Evolutionary conservation across 129 eudicot species (phyloP).

Genomic region (Calendula officinalis): DNA sequence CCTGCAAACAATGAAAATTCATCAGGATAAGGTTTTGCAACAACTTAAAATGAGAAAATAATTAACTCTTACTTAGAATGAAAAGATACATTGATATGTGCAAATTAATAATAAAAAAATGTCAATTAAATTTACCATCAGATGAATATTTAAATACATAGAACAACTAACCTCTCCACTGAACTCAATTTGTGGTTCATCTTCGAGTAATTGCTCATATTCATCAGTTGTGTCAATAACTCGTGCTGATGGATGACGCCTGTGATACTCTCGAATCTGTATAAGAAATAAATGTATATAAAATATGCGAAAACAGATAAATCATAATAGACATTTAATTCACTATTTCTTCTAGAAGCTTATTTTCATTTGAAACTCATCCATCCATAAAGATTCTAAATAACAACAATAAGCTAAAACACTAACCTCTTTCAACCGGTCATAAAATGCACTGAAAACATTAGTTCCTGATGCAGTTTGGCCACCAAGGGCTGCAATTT

Average conservation of each 20-base stretch:
- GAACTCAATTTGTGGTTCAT: constrained; percentile 86
- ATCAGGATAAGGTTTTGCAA: background rate
- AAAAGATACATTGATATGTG: no score
- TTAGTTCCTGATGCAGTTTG: constrained; percentile 75
- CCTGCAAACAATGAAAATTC: constrained; percentile 49
- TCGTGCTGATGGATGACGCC: constrained; percentile 92
- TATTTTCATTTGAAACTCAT: background rate
- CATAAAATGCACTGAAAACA: constrained; percentile 91
- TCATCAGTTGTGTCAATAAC: constrained; percentile 74
- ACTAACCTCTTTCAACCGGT: constrained; percentile 75
- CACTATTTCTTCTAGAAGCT: constrained; percentile 5
- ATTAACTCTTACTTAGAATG: no score
- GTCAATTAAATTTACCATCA: no score
- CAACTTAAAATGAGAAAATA: background rate
- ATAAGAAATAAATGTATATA: background rate
- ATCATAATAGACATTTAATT: background rate
- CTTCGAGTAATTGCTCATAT: constrained; percentile 75
- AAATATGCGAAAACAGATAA: background rate
- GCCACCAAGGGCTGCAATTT: constrained; percentile 94
- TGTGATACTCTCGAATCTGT: constrained; percentile 92
- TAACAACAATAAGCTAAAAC: background rate
- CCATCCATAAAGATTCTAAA: background rate
- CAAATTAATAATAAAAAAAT: no score
- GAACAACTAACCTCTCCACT: constrained; percentile 79
- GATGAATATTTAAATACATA: background rate